A percentile compares a stretch with the other conserved stretches of the same genome.
These are phyloP conservation scores for Dentipellis sp. DNA, from an alignment of 768 basidiomycete genomes.

Conservation along the genomic window DNA sequence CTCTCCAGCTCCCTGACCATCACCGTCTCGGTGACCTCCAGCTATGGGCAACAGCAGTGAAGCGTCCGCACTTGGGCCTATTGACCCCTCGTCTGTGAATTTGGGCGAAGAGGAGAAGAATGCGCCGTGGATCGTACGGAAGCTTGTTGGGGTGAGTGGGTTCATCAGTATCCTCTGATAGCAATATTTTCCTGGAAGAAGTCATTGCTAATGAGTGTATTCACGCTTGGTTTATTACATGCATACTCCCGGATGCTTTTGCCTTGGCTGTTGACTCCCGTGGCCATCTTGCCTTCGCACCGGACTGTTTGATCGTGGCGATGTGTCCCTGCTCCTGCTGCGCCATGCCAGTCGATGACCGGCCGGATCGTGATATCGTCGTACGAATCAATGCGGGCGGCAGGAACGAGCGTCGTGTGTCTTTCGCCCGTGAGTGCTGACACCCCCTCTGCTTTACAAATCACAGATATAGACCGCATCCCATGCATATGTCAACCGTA, in stretches of 20 bases:
- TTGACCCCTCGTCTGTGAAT: conserved; percentile 37
- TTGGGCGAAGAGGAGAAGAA: conserved; percentile 41
- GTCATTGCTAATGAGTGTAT: neutral
- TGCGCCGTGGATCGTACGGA: conserved; percentile 55
- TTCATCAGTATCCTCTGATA: neutral
- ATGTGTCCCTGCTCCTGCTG: neutral
- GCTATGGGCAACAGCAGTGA: conserved; percentile 2
- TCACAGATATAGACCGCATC: neutral
- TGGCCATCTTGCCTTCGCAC: neutral
- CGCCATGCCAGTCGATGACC: conserved; percentile 40
- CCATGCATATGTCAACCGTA: conserved; percentile 15
- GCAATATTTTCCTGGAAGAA: neutral
- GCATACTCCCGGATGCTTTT: neutral
- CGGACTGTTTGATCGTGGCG: neutral
- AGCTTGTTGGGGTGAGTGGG: conserved; percentile 50
- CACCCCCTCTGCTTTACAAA: neutral
- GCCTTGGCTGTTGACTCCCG: neutral
- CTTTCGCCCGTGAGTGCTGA: conserved; percentile 45
- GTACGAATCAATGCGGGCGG: conserved; percentile 51
- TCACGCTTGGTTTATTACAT: too few species aligned
- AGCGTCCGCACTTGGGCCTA: conserved; percentile 36
- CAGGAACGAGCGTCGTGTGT: conserved; percentile 49
- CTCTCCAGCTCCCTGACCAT: neutral
- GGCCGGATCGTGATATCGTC: conserved; percentile 57
- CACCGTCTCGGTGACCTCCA: neutral